Evolutionary conservation across 1,139 yeast species (phyloP).

Genomic region (Blastobotrys elegans): DNA sequence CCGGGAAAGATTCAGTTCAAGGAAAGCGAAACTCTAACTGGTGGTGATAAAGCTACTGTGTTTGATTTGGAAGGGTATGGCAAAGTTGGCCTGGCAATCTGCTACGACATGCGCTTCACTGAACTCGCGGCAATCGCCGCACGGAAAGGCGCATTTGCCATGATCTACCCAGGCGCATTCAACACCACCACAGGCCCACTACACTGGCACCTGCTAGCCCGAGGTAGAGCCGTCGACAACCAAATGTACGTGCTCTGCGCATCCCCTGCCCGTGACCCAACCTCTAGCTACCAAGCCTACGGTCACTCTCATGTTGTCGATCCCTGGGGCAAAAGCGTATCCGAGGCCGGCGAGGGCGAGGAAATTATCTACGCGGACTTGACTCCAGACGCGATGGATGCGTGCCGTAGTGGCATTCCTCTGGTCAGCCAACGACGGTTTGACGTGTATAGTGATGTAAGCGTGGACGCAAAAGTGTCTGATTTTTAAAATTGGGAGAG

Average conservation of each 20-base stretch:
- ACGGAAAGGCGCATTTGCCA: constrained; percentile 71
- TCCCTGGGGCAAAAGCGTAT: constrained; percentile 74
- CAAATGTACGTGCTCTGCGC: constrained; percentile 75
- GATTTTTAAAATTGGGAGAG: constrained; percentile 6
- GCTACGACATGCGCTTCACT: constrained; percentile 90
- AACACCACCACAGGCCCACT: constrained; percentile 93
- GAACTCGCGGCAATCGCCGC: constrained; percentile 82
- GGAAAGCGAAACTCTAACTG: constrained; percentile 69
- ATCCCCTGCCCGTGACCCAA: constrained; percentile 81
- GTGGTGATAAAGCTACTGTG: constrained; percentile 78
- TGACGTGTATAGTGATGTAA: constrained; percentile 74
- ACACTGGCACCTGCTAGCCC: constrained; percentile 86
- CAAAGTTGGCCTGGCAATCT: constrained; percentile 80
- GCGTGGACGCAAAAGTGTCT: constrained; percentile 37
- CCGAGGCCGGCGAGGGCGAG: constrained; percentile 83
- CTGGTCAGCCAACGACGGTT: constrained; percentile 75
- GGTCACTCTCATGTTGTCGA: constrained; percentile 88
- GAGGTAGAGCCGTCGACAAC: constrained; percentile 86
- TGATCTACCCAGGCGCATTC: constrained; percentile 94
- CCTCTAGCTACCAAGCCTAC: constrained; percentile 76
- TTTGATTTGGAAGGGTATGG: constrained; percentile 66
- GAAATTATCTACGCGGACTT: constrained; percentile 76
- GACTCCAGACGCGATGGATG: constrained; percentile 56
- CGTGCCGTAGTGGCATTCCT: constrained; percentile 70
- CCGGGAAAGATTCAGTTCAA: constrained; percentile 84